These are phyloP conservation scores for Laburnicola sp. DNA, from an alignment of 2,329 filamentous ascomycete genomes.

Conservation along the genomic window DNA sequence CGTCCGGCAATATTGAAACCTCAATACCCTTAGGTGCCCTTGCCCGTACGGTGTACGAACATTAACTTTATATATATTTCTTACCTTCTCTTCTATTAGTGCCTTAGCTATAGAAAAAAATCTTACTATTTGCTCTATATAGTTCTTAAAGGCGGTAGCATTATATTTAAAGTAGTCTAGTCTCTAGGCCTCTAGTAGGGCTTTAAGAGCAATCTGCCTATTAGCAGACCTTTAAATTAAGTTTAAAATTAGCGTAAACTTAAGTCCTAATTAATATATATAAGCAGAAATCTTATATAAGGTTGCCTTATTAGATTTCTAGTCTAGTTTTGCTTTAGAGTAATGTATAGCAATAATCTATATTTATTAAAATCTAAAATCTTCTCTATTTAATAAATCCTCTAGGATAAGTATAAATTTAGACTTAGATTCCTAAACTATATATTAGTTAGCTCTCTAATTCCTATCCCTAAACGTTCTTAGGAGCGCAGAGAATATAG, in stretches of 20 bases:
- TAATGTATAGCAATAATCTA: constrained; percentile 13
- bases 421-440: constrained; percentile 7
- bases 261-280: constrained; percentile 11
- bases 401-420: constrained; percentile 6
- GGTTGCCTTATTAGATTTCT: constrained; percentile 10
- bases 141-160: constrained; percentile 8
- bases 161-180: constrained; percentile 16
- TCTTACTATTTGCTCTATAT: constrained; percentile 5
- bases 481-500: constrained; percentile 6
- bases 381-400: constrained; percentile 5
- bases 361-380: constrained; percentile 6
- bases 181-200: constrained; percentile 16
- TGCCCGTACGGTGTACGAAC: no score
- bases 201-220: no score
- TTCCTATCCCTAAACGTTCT: constrained; percentile 10
- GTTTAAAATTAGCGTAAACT: constrained; percentile 9
- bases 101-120: constrained; percentile 7
- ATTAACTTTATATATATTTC: no score
- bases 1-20: no score
- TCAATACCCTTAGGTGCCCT: no score
- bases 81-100: constrained; percentile 6
- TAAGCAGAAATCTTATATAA: constrained; percentile 11
- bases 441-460: constrained; percentile 3
- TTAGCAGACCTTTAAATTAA: constrained; percentile 10
- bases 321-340: constrained; percentile 12